Conservation (phyloP, 2,329 filamentous ascomycete genomes). For the Xylariaceae sp. region DNA sequence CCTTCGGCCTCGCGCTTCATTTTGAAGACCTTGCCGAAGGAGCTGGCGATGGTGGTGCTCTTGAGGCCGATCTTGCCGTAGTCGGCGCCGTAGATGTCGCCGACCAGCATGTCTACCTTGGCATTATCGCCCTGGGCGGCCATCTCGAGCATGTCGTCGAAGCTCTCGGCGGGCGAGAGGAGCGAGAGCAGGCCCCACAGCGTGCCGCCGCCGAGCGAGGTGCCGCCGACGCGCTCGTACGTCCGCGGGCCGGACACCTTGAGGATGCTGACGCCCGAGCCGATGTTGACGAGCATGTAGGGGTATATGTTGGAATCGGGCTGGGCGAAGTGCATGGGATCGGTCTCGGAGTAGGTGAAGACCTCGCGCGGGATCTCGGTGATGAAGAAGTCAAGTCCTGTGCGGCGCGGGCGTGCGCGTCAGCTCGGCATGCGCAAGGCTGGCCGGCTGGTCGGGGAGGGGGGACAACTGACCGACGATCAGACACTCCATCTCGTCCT, state of each 20-base stretch:
- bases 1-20: slow-evolving; percentile 80
- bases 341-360: slow-evolving; percentile 87
- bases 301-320: slow-evolving; percentile 80
- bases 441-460: too few relatives aligned
- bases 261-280: slow-evolving; percentile 92
- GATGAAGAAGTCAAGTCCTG: slow-evolving; percentile 96
- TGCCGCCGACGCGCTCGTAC: slow-evolving; percentile 87
- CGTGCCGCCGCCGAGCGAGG: slow-evolving; percentile 91
- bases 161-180: slow-evolving; percentile 87
- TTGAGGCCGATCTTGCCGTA: slow-evolving; percentile 96
- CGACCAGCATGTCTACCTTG: slow-evolving; percentile 91
- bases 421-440: too few relatives aligned
- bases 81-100: slow-evolving; percentile 94
- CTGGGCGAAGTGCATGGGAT: slow-evolving; percentile 83
- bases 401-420: slow-evolving; percentile 5
- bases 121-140: slow-evolving; percentile 88
- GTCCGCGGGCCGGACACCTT: slow-evolving; percentile 86
- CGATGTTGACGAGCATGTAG: slow-evolving; percentile 96
- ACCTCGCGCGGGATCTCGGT: slow-evolving; percentile 95
- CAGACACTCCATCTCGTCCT: slow-evolving; percentile 98
- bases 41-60: slow-evolving; percentile 89
- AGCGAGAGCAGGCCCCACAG: slow-evolving; percentile 92
- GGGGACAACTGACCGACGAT: slow-evolving; percentile 72
- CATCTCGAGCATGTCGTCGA: slow-evolving; percentile 93
- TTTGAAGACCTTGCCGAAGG: slow-evolving; percentile 93